Base-by-base conservation (phyloP, 2,329 filamentous ascomycete species). In the Lachnellula arida region DNA sequence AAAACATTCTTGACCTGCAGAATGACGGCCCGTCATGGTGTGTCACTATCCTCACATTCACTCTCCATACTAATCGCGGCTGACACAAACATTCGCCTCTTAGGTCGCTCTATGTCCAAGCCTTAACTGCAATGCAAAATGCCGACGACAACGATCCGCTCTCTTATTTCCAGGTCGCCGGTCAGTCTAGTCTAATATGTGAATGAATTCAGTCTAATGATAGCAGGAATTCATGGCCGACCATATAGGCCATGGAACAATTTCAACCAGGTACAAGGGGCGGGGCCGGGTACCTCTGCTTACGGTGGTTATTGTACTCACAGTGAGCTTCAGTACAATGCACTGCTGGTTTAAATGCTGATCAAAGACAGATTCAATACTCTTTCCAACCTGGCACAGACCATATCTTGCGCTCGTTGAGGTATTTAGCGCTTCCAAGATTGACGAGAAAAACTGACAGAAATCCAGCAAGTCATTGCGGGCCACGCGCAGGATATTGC, bases 401-500 rank as follows among this genome's bases (percentile, higher is more conserved):
- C 75, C 79, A 3, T 84, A 79, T 56, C 63, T 82, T 43, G 70
- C 76, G 7, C 71, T 84, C 5, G 82, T 74, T 54, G 81, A 85
- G 73, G 78, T 80, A 68, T 15, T 68, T 15, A n/a, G 2, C 12
- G 9, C 6, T 19, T n/a, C 25, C 17, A 34, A 9, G 17, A 15
- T 19, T 17, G n/a, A 15, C 23, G 22, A 17, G 4, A 14, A 37
- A 39, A 56, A 54, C 23, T 14, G 7, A 58, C 51, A 32, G 22
- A 22, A 15, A 9, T 25, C n/a, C 55, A 81, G 79, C 81, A 85
- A 78, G 65, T 72, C 14, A 70, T 85, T 5, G 76, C 78, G 25
- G 62, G 68, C 2, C 71, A 78, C 42, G 76, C 77, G 42, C 73
- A 74, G 61, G 65, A 64, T 3, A 75, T 82, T 19, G 80, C 80